Evolutionary conservation across 306 rosid genomes (phyloP).

Genomic region (Trifolium fragiferum): DNA sequence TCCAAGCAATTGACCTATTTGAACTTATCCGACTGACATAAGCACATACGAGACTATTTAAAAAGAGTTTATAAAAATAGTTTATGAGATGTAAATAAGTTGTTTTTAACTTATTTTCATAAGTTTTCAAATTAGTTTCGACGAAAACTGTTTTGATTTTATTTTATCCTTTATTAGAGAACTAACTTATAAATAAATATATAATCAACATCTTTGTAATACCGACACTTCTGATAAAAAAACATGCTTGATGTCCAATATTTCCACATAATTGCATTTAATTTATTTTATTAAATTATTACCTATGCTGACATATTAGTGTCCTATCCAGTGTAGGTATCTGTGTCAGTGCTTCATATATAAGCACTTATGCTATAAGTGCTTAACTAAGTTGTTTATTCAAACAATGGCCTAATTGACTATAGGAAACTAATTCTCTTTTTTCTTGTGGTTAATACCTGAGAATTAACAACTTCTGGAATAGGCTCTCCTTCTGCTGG

Average conservation of each 20-base stretch:
- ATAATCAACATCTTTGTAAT: too few species aligned
- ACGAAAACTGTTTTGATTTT: too few species aligned
- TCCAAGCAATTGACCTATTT: background rate
- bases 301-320: accelerated
- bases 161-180: too few species aligned
- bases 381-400: background rate
- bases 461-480: conserved; percentile 80
- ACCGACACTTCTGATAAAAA: background rate
- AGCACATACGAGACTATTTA: too few species aligned
- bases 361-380: background rate
- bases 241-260: background rate
- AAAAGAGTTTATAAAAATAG: background rate
- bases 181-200: too few species aligned
- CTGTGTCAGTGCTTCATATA: background rate
- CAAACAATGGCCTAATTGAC: background rate
- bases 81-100: background rate
- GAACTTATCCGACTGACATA: background rate
- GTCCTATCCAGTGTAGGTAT: background rate
- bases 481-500: conserved; percentile 89
- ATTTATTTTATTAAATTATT: background rate
- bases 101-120: too few species aligned
- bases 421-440: background rate
- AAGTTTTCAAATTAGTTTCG: too few species aligned
- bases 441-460: conserved; percentile 47
- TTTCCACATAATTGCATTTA: background rate